Base-by-base conservation (phyloP, 2,329 filamentous ascomycete genomes). In the Apiospora koreana region DNA sequence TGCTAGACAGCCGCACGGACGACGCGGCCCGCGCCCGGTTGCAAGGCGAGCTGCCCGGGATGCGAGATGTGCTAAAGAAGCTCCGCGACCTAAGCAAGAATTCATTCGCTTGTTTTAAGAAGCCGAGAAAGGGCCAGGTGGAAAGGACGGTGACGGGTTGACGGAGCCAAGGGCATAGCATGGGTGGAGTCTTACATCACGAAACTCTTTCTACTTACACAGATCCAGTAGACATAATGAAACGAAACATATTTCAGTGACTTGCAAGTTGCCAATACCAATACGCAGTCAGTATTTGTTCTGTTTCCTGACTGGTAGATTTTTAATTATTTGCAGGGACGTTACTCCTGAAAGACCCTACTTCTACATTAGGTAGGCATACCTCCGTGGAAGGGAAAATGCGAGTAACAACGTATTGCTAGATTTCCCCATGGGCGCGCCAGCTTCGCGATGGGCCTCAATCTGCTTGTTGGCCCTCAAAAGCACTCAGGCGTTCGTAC, bases 1-100 rank as follows among this genome's bases (percentile, higher is more conserved):
- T 96, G 79, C 85, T 99, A 21, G 96, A 99, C 79, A 88, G 90
- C 71, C 91, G 94, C 67, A 98, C 96, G 68, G 94, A 97, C 78
- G 95, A 96, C 76, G 92, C 94, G 71, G 94, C 95, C 3, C 87
- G 96, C 67, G 88, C 90, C 14, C 87, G 88, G 71, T 83, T 99
- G 75, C 95, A 98, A 83, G 91, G 89, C 69, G 95, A 98, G 83
- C 83, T 99, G 74, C 93, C 94, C 2, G 94, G 95, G 79, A 94
- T 99, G 93, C 89, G 95, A 72, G 91, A 88, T 67, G 91, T 95
- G 64, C 84, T 99, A 74, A 98, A 98, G 87, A 89, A 89, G 75
- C 83, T 97, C 74, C 86, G 94, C 70, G 94, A 97, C 77, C 89
- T 90, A 62, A 95, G 92, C 74, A 92, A 92, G 82, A 94, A 91